These are phyloP conservation scores for Alternaria conjuncta DNA, from an alignment of 2,329 filamentous ascomycete genomes.

Conservation along the genomic window DNA sequence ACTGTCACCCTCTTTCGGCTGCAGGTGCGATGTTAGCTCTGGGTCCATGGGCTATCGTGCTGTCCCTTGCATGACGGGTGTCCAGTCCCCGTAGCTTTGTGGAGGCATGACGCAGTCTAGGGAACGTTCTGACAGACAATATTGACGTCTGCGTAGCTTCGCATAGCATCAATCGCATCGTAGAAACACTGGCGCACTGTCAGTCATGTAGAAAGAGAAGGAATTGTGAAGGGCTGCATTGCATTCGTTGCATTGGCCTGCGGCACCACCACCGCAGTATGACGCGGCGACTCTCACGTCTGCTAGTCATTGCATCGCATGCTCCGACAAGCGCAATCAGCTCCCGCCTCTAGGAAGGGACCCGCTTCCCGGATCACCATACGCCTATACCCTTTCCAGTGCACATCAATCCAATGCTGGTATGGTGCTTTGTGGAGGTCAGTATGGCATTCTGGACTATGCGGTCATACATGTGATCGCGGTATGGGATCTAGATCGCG, in stretches of 20 bases:
- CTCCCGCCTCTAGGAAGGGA: slow-evolving; percentile 18
- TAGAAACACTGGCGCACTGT: background rate
- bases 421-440: slow-evolving; percentile 1
- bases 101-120: slow-evolving; percentile 4
- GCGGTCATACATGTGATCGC: slow-evolving; percentile 27
- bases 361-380: slow-evolving; percentile 18
- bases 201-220: background rate
- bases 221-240: background rate
- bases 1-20: slow-evolving; percentile 9
- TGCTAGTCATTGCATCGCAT: background rate
- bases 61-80: background rate
- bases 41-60: background rate
- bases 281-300: background rate
- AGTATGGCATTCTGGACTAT: slow-evolving; percentile 14
- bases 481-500: background rate
- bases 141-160: background rate
- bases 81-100: background rate
- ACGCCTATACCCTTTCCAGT: slow-evolving; percentile 12
- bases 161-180: background rate
- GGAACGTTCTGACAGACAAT: background rate
- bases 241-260: background rate
- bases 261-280: background rate
- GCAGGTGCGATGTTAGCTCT: background rate
- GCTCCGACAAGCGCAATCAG: slow-evolving; percentile 4
- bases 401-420: slow-evolving; percentile 10